Evolutionary conservation across 2,329 filamentous ascomycete species (phyloP), one percentile per base, ranked within the genome.

Genomic region (Coniochaeta sp.): DNA sequence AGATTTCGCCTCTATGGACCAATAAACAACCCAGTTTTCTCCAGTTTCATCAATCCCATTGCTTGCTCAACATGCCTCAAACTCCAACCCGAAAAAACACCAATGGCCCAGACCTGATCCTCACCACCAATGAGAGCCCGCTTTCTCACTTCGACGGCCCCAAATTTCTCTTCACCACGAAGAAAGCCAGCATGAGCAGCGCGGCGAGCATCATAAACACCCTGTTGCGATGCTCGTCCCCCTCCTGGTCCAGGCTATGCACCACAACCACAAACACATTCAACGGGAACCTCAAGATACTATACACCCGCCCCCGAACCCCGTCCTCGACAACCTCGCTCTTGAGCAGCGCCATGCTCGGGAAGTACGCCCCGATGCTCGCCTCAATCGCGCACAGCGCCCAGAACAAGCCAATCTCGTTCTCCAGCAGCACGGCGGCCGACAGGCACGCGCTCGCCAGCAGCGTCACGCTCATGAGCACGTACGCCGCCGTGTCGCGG

Each of bases 351-450:
- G 72, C 75, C 61, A 82, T 78, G 52, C 71, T 74, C 0, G 80
- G 81, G 57, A 72, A 82, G 59, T 83, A 84, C 33, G 77, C 66
- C 4, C 80, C 81, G 16, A 82, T 73, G 59, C 77, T 80, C 9
- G 69, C 66, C 60, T 84, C 79, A 49, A 83, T 76, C 1, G 80
- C 54, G 58, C 77, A 81, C 58, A 84, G 81, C 6, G 71, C 70
- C 74, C 75, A 81, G 56, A 84, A 78, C 0, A 76, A 70, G 5
- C 72, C 42, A 3, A 60, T 56, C 58, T 77, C 73, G 28, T 66
- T 65, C 55, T 71, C 67, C 10, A 73, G 52, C 2, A 76, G 58
- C 6, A 71, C 67, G 9, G 74, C 67, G 24, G 71, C 59, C 33
- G 73, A 65, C 50, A 77, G 63, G 46, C 68, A 65, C 35, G 60